These are phyloP conservation scores for Thozetella sp. DNA, from an alignment of 495 filamentous ascomycete genomes.

Conservation along the genomic window DNA sequence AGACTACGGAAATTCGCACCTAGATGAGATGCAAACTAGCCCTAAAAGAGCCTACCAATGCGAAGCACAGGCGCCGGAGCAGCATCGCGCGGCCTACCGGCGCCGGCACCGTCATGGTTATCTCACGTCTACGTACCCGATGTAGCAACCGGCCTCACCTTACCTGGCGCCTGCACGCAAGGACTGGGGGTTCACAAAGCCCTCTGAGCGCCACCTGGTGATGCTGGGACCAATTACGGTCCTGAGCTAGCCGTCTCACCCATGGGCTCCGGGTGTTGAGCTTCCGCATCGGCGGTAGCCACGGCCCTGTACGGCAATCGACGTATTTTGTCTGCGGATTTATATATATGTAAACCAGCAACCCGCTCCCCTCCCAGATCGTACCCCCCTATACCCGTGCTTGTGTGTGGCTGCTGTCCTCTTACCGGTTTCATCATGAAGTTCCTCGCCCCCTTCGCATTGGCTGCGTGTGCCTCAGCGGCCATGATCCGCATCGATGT, in stretches of 20 bases:
- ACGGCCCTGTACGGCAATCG: too few species aligned
- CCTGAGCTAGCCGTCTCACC: too few species aligned
- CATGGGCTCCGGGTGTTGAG: too few species aligned
- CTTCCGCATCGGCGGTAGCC: too few species aligned
- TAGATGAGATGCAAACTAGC: not conserved
- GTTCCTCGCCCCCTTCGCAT: constrained; percentile 14
- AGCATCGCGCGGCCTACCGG: not conserved
- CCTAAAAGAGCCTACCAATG: not conserved
- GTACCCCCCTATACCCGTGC: not conserved
- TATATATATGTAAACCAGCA: too few species aligned
- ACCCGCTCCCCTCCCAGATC: too few species aligned
- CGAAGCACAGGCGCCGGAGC: not conserved
- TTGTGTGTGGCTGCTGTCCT: not conserved
- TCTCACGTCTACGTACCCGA: not conserved
- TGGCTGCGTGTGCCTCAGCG: not conserved
- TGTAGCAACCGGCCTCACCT: not conserved
- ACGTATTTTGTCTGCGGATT: too few species aligned
- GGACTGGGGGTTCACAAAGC: too few species aligned
- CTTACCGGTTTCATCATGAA: not conserved
- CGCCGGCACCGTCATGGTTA: not conserved
- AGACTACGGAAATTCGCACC: not conserved
- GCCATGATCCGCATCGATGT: constrained; percentile 14
- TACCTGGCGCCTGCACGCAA: too few species aligned
- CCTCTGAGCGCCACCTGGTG: too few species aligned
- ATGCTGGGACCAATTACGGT: too few species aligned